These are phyloP conservation scores for Amauroascus verrucosus DNA, from an alignment of 2,329 filamentous ascomycete genomes.

Conservation along the genomic window DNA sequence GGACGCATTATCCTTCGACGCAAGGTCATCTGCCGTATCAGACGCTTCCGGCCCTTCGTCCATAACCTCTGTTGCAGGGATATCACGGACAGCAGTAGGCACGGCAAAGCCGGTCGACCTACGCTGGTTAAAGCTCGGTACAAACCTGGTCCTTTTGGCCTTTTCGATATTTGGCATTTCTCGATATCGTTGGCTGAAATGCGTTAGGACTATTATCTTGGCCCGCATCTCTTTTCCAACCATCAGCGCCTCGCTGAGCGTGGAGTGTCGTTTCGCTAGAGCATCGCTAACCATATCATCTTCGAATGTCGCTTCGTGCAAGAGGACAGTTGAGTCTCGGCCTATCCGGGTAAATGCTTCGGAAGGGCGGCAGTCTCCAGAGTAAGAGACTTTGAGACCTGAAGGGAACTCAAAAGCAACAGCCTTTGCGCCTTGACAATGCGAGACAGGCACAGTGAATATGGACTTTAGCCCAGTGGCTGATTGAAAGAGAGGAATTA, in stretches of 20 bases:
- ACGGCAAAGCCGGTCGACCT: neutral
- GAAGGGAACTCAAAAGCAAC: constrained; percentile 66
- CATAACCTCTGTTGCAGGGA: constrained; percentile 11
- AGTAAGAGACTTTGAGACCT: constrained; percentile 81
- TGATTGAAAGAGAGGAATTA: constrained; percentile 36
- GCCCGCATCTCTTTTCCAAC: constrained; percentile 72
- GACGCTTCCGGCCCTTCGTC: neutral
- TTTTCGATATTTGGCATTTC: constrained; percentile 39
- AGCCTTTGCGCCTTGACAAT: constrained; percentile 71
- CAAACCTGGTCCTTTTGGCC: constrained; percentile 3
- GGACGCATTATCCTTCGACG: neutral
- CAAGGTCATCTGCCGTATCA: neutral
- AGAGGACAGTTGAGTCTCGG: constrained; percentile 63
- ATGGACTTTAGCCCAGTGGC: constrained; percentile 56
- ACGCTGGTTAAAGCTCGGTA: neutral
- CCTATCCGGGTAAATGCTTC: constrained; percentile 60
- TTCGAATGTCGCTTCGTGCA: constrained; percentile 95
- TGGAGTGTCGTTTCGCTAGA: constrained; percentile 78
- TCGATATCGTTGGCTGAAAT: constrained; percentile 90
- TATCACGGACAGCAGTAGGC: constrained; percentile 13
- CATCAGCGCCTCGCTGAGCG: constrained; percentile 71
- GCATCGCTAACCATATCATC: constrained; percentile 73
- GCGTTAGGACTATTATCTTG: constrained; percentile 70
- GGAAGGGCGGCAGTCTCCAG: constrained; percentile 82
- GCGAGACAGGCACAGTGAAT: constrained; percentile 57